Evolutionary conservation across 768 basidiomycete genomes (phyloP), one percentile per base, ranked within the genome.

Genomic region (Clavaria fumosa): DNA sequence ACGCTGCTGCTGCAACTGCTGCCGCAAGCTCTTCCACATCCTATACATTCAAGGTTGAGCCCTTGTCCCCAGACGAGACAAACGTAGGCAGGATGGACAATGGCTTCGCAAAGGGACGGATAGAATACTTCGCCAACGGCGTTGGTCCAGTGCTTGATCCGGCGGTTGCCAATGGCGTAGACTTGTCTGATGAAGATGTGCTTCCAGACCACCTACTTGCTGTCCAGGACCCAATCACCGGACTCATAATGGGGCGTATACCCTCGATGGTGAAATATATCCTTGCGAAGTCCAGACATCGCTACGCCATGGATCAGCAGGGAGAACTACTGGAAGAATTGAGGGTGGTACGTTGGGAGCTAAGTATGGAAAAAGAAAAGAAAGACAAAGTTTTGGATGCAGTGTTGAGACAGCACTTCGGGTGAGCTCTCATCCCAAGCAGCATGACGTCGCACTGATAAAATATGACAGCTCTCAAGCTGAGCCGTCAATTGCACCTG

Each of bases 271-370:
- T 75, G 23, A 75, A 73, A 63, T 91, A 90, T 53, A 62, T 59
- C 44, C 66, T 59, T 43, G 66, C 70, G 64, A 83, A 90, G 50
- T 86, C 89, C 4, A 88, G 86, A 50, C 67, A 78, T 52, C 62
- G 61, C 35, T 80, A 76, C 50, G 75, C 72, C 10, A 43, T 77
- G 21, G 68, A 78, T 40, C 74, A 82, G 48, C 75, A 84, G 43
- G 72, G 72, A 22, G 59, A 61, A 22, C 59, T 90, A 26, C 56
- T 69, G 21, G 70, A 75, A 44, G 80, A 90, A 52, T 57, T 85
- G 44, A 65, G 70, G 23, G 57, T 63, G 11, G 54, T 69, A 5
- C 65, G 67, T 41, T 53, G 57, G 3, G 75, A 83, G 44, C 51
- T 64, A 37, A 61, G 62, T 44, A 60, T 55, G 38, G 70, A 74